Conservation (phyloP, 768 basidiomycete genomes). For the Tylopilus sp. region DNA sequence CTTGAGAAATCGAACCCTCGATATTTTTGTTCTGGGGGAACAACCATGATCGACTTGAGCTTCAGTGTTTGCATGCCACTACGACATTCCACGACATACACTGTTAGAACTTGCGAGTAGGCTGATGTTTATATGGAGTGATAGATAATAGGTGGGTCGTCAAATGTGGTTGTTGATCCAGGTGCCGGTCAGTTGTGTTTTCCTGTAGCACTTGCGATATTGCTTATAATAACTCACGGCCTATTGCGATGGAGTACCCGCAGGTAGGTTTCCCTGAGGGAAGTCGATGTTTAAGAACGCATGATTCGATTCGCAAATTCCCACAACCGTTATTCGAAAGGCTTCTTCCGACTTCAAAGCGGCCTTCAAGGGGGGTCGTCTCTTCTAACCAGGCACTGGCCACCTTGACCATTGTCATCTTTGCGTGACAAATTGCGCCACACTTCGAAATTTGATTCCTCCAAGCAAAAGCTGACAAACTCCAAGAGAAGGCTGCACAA, state of each 20-base stretch:
- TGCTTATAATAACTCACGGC: neutral
- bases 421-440: neutral
- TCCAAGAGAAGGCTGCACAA: neutral
- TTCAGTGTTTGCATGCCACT: too few species aligned
- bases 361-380: too few species aligned
- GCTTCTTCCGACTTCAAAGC: neutral
- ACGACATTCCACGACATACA: too few species aligned
- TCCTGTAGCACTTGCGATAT: neutral
- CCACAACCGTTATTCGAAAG: neutral
- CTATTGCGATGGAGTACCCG: neutral
- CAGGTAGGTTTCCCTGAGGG: neutral
- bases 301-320: constrained; percentile 1
- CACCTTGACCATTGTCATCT: neutral
- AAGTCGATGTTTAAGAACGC: neutral
- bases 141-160: neutral
- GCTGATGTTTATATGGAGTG: neutral
- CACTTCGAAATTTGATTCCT: neutral
- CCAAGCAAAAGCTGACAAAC: neutral
- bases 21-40: neutral
- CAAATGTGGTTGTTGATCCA: neutral
- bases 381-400: neutral
- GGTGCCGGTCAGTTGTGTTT: neutral
- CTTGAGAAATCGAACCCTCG: neutral
- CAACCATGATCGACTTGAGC: neutral
- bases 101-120: too few species aligned